Evolutionary conservation across 1,284 basidiomycete genomes (phyloP), one percentile per base, ranked within the genome.

Genomic region (Ustanciosporium gigantosporum): DNA sequence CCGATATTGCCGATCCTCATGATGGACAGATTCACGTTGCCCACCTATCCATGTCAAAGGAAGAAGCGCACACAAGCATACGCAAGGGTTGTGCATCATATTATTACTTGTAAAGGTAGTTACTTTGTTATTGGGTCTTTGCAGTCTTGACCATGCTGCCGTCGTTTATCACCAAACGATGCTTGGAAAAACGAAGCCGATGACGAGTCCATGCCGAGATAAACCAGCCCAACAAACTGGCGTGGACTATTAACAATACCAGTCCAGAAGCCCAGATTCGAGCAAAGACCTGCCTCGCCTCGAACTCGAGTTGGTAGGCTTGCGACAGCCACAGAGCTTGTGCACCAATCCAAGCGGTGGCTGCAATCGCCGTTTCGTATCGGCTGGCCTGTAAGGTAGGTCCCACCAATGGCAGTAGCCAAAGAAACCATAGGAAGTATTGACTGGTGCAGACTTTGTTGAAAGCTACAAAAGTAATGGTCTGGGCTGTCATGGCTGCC

Each of bases 391-490:
- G 47, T 0, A 94, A 77, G 14, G 81, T 83, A 0, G 90, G 87
- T 3, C 91, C 82, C 11, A 95, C 80, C 3, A 93, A 82, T 0
- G 95, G 93, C 0, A 98, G 79, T 56, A 98, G 86, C 57, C 92
- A 86, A 6, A 93, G 85, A 76, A 94, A 97, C 95, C 95, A 99
- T 38, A 96, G 83, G 79, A 97, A 98, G 80, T 99, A 99, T 88
- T 98, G 79, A 1, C 91, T 94, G 0, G 95, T 99, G 83, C 91
- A 95, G 34, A 99, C 95, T 80, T 96, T 95, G 79, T 98, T 99
- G 82, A 96, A 93, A 1, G 90, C 82, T 14, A 97, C 92, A 73
- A 99, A 98, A 0, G 85, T 81, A 36, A 85, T 83, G 0, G 95
- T 98, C 79, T 97, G 93, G 17, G 92, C 83, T 71, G 95, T 91